Evolutionary conservation across 352 stramenopile species (phyloP).

Genomic region (Phytopythium montanum): DNA sequence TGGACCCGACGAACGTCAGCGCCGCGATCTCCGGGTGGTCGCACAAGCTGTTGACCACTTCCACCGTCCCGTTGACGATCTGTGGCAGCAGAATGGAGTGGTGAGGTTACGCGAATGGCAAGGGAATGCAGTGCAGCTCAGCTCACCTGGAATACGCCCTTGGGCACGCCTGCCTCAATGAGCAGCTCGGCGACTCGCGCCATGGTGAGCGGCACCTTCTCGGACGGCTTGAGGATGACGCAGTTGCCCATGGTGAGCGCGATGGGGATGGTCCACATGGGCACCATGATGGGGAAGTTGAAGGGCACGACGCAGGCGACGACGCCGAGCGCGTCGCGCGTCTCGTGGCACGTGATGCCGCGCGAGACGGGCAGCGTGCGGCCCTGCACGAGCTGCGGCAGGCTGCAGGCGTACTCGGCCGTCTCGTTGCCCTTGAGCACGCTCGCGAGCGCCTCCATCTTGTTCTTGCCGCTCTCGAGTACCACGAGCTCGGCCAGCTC

Average conservation of each 20-base stretch:
- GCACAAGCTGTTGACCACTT: slow-evolving; percentile 91
- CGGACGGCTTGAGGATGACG: slow-evolving; percentile 96
- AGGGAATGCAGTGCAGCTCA: background rate
- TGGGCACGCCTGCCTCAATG: slow-evolving; percentile 90
- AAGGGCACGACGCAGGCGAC: slow-evolving; percentile 95
- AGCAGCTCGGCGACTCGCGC: slow-evolving; percentile 84
- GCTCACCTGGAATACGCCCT: slow-evolving; percentile 90
- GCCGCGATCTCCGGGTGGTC: slow-evolving; percentile 86
- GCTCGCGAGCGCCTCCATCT: slow-evolving; percentile 94
- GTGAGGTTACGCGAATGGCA: background rate
- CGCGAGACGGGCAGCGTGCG: slow-evolving; percentile 82
- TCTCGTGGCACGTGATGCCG: slow-evolving; percentile 93
- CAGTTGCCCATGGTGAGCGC: slow-evolving; percentile 95
- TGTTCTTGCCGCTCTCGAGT: slow-evolving; percentile 97
- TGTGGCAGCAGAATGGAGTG: slow-evolving; percentile 17
- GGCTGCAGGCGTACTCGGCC: slow-evolving; percentile 95
- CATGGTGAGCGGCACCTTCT: slow-evolving; percentile 97
- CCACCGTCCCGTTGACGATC: slow-evolving; percentile 92
- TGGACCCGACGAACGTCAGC: slow-evolving; percentile 96
- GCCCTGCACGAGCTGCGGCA: slow-evolving; percentile 91
- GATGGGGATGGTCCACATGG: slow-evolving; percentile 98
- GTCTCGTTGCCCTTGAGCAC: slow-evolving; percentile 98
- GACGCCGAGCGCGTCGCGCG: slow-evolving; percentile 90
- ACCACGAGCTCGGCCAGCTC: slow-evolving; percentile 94
- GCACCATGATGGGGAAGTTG: slow-evolving; percentile 98